Percentiles rank a stretch among this genome's conserved stretches.
phyloP scores from a whole-genome alignment of 106 monocot genomes.

The Dendrobium catenatum region DNA sequence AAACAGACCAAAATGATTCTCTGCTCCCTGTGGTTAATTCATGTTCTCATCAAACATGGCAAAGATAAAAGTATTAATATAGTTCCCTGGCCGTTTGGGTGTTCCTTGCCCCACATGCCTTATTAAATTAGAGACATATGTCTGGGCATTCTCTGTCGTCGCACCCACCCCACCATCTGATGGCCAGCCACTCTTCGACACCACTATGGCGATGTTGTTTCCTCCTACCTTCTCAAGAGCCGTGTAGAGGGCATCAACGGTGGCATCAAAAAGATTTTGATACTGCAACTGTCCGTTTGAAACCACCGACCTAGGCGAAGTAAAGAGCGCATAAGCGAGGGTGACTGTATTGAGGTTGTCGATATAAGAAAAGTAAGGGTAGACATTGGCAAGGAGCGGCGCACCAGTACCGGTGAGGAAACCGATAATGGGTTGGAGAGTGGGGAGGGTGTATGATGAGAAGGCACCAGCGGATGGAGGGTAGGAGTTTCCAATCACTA shows the following conservation, averaged over 20 bases:
- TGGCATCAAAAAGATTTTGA: conserved; percentile 16
- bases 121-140: conserved; percentile 14
- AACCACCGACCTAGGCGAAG: background rate
- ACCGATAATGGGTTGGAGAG: background rate
- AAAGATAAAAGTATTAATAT: conserved; percentile 19
- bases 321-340: background rate
- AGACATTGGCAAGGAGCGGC: conserved; percentile 7
- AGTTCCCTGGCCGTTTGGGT: conserved; percentile 15
- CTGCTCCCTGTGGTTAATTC: conserved; percentile 1
- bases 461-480: background rate
- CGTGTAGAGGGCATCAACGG: conserved; percentile 27
- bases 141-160: background rate
- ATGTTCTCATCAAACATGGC: conserved; percentile 27
- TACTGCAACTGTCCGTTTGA: background rate
- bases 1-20: conserved; percentile 1
- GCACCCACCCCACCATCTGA: conserved; percentile 7
- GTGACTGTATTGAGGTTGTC: background rate
- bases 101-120: conserved; percentile 15
- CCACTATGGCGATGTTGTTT: conserved; percentile 6
- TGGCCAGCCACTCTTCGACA: conserved; percentile 46
- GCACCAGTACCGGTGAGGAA: conserved; percentile 4
- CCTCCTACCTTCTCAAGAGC: conserved; percentile 28
- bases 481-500: background rate
- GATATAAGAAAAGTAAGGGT: conserved; percentile 5
- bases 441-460: background rate